These are phyloP conservation scores for Pseudomassariella vexata DNA, from an alignment of 2,329 filamentous ascomycete species.

Conservation along the genomic window DNA sequence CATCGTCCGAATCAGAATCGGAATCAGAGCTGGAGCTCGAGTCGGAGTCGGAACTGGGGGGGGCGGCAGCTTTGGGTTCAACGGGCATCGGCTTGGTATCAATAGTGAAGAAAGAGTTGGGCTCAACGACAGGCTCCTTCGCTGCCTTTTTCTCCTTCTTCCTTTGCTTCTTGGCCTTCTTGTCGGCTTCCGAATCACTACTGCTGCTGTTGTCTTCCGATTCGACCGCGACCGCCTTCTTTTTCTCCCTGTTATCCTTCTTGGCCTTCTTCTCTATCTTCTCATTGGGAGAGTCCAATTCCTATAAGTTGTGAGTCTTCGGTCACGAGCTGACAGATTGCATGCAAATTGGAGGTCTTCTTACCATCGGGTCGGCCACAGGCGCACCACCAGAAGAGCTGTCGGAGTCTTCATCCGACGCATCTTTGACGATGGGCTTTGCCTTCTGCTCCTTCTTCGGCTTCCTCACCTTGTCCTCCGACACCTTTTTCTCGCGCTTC, in stretches of 20 bases:
- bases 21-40: no score
- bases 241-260: constrained; percentile 65
- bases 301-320: background rate
- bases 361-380: constrained; percentile 9
- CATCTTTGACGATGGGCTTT: constrained; percentile 7
- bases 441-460: constrained; percentile 11
- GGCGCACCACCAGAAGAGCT: constrained; percentile 4
- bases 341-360: no score
- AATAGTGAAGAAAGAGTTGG: constrained; percentile 15
- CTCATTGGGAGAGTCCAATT: background rate
- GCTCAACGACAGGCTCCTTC: constrained; percentile 41
- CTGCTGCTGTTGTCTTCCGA: no score
- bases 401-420: constrained; percentile 6
- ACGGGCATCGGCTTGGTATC: constrained; percentile 18
- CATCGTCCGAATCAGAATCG: no score
- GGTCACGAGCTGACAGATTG: background rate
- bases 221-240: no score
- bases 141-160: constrained; percentile 69
- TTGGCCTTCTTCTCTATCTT: constrained; percentile 49
- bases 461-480: constrained; percentile 16
- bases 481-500: constrained; percentile 14
- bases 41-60: no score
- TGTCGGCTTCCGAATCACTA: constrained; percentile 19
- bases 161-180: constrained; percentile 61
- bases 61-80: constrained; percentile 9